Base-by-base conservation (phyloP, 306 rosid species). In the Cucurbita pepo region DNA sequence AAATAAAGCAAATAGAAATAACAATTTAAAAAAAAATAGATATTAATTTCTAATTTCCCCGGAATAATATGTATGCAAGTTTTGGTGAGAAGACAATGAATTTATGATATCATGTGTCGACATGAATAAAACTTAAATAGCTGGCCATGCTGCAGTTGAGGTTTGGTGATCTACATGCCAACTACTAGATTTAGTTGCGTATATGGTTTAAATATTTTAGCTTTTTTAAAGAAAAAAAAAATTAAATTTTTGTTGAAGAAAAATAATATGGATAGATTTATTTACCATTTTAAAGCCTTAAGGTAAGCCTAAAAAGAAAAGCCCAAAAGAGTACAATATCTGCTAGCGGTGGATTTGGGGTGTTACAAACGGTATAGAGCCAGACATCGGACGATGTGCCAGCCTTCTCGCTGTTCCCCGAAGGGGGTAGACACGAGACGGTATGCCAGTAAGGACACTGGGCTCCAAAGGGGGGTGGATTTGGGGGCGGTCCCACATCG, bases 111-210 rank as follows among this genome's bases (percentile, higher is more conserved):
- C 19, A 56, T 36, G 64, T 71, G 52, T 30, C 25, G 11, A 19
- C 50, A 61, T 48, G 69, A 51, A 62, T 60, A 37, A 30, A 75
- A 36, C 43, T 9, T 81, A 77, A 89, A 81, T 85, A 72, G 88
- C 85, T 82, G 79, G 56, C 73, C 62, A 52, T 4, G 57, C 57
- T 80, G 97, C 85, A 80, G 97, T 83, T 87, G 89, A 73, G 84
- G 89, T 90, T 92, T 82, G 98, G 97, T 88, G 81, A 83, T 83
- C 96, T 64, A 84, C 78, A 78, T 78, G 69, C 44, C 93, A 90
- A 84, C 96, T 30, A 84, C 85, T 57, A 21, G 82, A 90, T 80
- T 88, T 83, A 86, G 86, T 83, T 77, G 77, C 79, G 47, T 64
- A 21, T 11, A 71, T 30, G 38, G 25, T 12, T 76, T 25, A 52